Base-by-base conservation (phyloP, 345 rosid species). In the Combretum micranthum region DNA sequence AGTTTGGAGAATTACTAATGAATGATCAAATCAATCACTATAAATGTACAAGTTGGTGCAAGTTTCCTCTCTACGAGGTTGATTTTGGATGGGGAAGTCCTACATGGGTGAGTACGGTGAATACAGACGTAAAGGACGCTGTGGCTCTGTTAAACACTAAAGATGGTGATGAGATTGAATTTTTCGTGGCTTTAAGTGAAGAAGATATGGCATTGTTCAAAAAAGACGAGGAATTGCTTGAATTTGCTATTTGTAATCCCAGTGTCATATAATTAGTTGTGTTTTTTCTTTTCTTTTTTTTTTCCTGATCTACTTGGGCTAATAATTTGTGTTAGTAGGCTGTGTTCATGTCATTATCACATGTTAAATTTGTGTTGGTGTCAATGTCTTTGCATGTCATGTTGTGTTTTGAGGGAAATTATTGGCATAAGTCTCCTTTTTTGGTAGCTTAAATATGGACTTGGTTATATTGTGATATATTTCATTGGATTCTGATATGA, bases 41-140 rank as follows among this genome's bases (percentile, higher is more conserved):
- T 42, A 42, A 20, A 42, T 57, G 59, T 22, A 20, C 63, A 8
- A 74, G 78, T 46, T 74, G 67, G 69, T 70, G 75, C 21, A 21
- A 53, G 32, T 48, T 64, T 11, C 63, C 59, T 2, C 10, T 69
- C 17, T 66, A 63, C 20, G 69, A 66, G 13, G 68, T 50, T 3
- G 69, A 75, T 59, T 71, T 68, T 39, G 80, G 73, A 16, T 75
- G 80, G 76, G 73, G 76, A 22, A 71, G 49, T 47, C 80, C 80
- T 1, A 7, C 21, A 1, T 69, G 80, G 77, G 54, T 64, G 51
- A 61, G 64, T 17, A 48, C 48, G n/a, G 52, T 52, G 2, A 42
- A 56, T 21, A 14, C 47, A 52, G 56, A 25, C 2, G 48, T 62
- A 12, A 62, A 63, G 22, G 63, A 63, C 19, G 32, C 48, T 2